Conservation (phyloP, 2,329 filamentous ascomycete genomes). For the Epichloe festucae region DNA sequence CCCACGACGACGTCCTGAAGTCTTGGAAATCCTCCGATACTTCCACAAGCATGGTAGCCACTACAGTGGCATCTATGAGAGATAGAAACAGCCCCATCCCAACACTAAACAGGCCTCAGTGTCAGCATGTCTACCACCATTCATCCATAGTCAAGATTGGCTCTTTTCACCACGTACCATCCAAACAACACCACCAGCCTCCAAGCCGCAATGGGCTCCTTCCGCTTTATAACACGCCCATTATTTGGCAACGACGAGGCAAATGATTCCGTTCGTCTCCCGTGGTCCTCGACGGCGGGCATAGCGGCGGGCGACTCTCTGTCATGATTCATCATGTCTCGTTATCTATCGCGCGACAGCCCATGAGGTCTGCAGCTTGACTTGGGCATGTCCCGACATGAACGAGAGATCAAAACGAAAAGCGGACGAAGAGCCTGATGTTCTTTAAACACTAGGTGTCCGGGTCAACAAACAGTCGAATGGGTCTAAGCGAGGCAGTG, state of each 20-base stretch:
- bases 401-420: background rate
- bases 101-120: slow-evolving; percentile 21
- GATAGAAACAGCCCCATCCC: slow-evolving; percentile 42
- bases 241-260: background rate
- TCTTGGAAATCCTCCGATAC: slow-evolving; percentile 39
- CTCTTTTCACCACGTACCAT: slow-evolving; percentile 1
- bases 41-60: slow-evolving; percentile 43
- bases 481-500: background rate
- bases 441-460: background rate
- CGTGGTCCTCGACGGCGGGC: background rate
- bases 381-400: background rate
- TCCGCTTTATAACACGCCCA: slow-evolving; percentile 6
- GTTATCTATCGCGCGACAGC: background rate
- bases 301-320: background rate
- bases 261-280: background rate
- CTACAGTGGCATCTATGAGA: slow-evolving; percentile 44
- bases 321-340: background rate
- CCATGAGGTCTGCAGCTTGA: background rate
- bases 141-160: background rate
- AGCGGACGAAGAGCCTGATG: background rate
- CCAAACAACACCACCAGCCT: slow-evolving; percentile 7
- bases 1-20: slow-evolving; percentile 35
- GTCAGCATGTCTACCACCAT: background rate
- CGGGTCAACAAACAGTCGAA: background rate
- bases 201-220: slow-evolving; percentile 10